A percentile compares a stretch with the other conserved stretches of the same genome.
Evolutionary conservation across 1,284 basidiomycete genomes (phyloP).

Genomic region (Rhizopogon parksii): DNA sequence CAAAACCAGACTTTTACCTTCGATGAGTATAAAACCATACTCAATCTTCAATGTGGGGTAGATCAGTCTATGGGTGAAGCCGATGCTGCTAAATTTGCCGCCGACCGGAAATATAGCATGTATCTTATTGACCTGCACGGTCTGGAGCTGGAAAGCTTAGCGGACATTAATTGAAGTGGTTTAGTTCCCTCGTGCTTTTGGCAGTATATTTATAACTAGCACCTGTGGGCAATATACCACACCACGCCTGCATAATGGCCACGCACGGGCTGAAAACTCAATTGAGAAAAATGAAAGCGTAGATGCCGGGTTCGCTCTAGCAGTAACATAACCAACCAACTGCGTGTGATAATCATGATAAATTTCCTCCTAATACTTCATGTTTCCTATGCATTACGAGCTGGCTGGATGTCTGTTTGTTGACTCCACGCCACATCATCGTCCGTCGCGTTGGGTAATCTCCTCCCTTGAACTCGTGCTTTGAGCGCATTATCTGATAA

Average conservation of each 20-base stretch:
- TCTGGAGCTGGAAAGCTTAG: constrained; percentile 58
- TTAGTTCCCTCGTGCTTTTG: neutral
- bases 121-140: constrained; percentile 79
- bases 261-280: too few species aligned
- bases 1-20: constrained; percentile 66
- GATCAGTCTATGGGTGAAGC: constrained; percentile 49
- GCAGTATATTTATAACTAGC: neutral
- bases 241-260: neutral
- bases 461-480: constrained; percentile 3
- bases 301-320: too few species aligned
- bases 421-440: constrained; percentile 6
- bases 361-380: neutral
- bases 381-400: neutral
- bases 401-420: neutral
- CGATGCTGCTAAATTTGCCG: constrained; percentile 40
- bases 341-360: too few species aligned
- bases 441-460: neutral
- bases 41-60: constrained; percentile 81
- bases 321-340: neutral
- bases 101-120: constrained; percentile 67
- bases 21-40: constrained; percentile 87
- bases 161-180: constrained; percentile 23
- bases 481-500: constrained; percentile 25
- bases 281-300: neutral
- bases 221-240: neutral